These are phyloP conservation scores for Ascochyta lentis DNA, from an alignment of 2,329 filamentous ascomycete genomes.

Conservation along the genomic window DNA sequence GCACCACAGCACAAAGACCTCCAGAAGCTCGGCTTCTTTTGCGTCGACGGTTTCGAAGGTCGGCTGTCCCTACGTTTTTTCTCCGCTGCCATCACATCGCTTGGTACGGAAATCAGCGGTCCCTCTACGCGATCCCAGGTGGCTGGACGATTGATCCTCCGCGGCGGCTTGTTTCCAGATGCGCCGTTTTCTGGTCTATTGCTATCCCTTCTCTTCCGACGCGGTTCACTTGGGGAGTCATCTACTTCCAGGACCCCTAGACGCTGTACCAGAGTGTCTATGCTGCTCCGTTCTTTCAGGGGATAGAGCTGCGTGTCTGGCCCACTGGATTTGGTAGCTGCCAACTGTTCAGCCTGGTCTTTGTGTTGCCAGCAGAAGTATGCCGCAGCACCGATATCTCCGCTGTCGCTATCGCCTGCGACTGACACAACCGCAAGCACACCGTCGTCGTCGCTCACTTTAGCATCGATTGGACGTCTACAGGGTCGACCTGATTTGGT, in stretches of 20 bases:
- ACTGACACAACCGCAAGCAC: slow-evolving; percentile 53
- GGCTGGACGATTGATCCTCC: slow-evolving; percentile 47
- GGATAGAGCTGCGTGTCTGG: slow-evolving; percentile 59
- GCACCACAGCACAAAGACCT: slow-evolving; percentile 51
- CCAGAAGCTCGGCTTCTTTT: slow-evolving; percentile 50
- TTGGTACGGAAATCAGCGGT: slow-evolving; percentile 54
- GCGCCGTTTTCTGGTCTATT: slow-evolving; percentile 24
- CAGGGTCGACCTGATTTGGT: slow-evolving; percentile 84
- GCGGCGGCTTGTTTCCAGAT: slow-evolving; percentile 26
- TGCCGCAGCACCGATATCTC: slow-evolving; percentile 63
- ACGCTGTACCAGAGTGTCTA: slow-evolving; percentile 85
- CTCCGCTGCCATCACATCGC: slow-evolving; percentile 44
- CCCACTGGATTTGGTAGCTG: slow-evolving; percentile 25
- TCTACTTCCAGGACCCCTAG: slow-evolving; percentile 76
- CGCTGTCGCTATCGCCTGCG: slow-evolving; percentile 53
- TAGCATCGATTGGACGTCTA: slow-evolving; percentile 70
- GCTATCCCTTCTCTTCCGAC: slow-evolving; percentile 38
- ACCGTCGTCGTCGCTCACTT: slow-evolving; percentile 44
- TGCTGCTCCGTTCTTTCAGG: slow-evolving; percentile 72
- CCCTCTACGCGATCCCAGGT: slow-evolving; percentile 56
- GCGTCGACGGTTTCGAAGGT: slow-evolving; percentile 24
- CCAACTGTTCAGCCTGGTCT: slow-evolving; percentile 71
- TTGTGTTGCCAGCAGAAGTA: slow-evolving; percentile 96
- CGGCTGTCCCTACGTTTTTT: slow-evolving; percentile 30
- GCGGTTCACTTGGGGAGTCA: slow-evolving; percentile 46